Conservation (phyloP, 73 alveolate genomes). For the Paraurostyla sp. region DNA sequence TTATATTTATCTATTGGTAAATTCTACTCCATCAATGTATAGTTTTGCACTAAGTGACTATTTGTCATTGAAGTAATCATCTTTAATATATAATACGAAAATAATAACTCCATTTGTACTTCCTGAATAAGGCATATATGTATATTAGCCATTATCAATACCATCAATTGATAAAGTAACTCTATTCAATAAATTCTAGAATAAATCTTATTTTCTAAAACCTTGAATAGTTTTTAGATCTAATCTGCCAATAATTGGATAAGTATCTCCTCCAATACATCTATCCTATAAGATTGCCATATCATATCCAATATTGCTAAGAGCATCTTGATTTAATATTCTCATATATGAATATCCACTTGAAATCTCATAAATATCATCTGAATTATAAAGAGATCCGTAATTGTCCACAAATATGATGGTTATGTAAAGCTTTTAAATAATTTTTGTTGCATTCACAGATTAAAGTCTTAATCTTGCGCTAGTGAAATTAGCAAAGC, state of each 20-base stretch:
- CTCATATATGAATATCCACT: neutral
- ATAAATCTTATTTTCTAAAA: slow-evolving; percentile 24
- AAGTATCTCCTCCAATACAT: slow-evolving; percentile 46
- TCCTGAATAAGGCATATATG: neutral
- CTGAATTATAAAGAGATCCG: neutral
- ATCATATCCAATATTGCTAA: slow-evolving; percentile 23
- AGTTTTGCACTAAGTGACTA: slow-evolving; percentile 1
- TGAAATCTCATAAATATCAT: slow-evolving; percentile 8
- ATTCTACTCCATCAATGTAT: slow-evolving; percentile 21
- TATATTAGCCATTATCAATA: neutral
- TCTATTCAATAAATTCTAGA: neutral
- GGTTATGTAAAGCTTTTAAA: neutral
- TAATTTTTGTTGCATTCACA: neutral
- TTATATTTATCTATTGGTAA: neutral
- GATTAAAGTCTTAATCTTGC: slow-evolving; percentile 3
- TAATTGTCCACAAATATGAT: neutral
- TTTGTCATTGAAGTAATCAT: slow-evolving; percentile 35
- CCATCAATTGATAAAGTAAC: neutral
- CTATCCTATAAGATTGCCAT: neutral
- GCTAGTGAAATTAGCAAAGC: neutral
- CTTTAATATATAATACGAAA: slow-evolving; percentile 2
- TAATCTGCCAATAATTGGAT: slow-evolving; percentile 38
- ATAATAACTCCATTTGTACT: neutral
- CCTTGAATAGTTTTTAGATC: slow-evolving; percentile 26
- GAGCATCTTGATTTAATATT: slow-evolving; percentile 14